Base-by-base conservation (phyloP, 345 rosid genomes). In the Syzygium aromaticum region DNA sequence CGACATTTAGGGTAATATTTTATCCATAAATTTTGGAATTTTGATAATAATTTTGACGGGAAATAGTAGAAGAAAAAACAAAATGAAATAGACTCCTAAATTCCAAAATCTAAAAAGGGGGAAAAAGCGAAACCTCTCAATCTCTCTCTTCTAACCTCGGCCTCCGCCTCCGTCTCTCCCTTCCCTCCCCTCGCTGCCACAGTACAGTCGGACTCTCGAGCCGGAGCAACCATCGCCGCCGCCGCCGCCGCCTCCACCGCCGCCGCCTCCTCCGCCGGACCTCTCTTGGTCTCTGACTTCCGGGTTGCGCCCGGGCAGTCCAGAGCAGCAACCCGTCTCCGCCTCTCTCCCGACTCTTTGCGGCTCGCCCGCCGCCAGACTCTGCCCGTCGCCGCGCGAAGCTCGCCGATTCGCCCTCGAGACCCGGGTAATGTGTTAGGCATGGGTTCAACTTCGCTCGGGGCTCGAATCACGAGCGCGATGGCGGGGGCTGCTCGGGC, bases 401-500 rank as follows among this genome's bases (percentile, higher is more conserved):
- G 49, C 49, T 73, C 49, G 82, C 49, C 3, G 22, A 22, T 73
- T 73, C 49, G 80, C 82, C 82, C 49, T 43, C 82, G 15, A 73
- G 11, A 25, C 6, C 82, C 25, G 0, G 82, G 82, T 49, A 23
- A 38, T 38, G 82, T 6, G 82, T 73, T 73, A 73, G 82, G 19
- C 10, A 73, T 73, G 82, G 82, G 82, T 73, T 73, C 82, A 73
- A 38, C 38, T 73, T 73, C 82, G 5, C 49, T 38, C 23, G 82
- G 82, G 25, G 82, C 21, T 73, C 49, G 82, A 73, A 38, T 10
- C 49, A 22, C 27, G 82, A 21, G 82, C 82, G 82, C 43, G 63
- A 93, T 93, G 94, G 92, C 88, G 40, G 89, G 91, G 77, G 84
- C 89, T 11, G 90, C 93, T 84, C 54, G 85, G 11, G 86, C 91